These are phyloP conservation scores for Ephemerocybe angulata DNA, from an alignment of 768 basidiomycete species.

Conservation along the genomic window DNA sequence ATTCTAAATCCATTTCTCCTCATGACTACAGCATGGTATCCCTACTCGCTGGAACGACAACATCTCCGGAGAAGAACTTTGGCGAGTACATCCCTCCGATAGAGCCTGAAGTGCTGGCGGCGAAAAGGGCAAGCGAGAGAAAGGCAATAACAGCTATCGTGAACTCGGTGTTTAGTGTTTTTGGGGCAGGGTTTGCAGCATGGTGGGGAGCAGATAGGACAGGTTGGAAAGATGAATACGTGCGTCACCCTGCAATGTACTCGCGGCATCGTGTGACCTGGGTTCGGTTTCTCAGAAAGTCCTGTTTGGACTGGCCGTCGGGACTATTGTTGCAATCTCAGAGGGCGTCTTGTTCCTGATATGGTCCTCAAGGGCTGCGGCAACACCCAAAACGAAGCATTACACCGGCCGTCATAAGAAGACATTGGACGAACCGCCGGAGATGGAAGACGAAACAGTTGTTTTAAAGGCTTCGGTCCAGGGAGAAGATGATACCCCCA, in stretches of 20 bases:
- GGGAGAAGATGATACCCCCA: constrained; percentile 11
- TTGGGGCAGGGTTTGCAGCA: constrained; percentile 60
- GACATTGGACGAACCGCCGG: constrained; percentile 15
- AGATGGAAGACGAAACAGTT: constrained; percentile 10
- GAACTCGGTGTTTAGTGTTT: constrained; percentile 69
- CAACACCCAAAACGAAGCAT: constrained; percentile 16
- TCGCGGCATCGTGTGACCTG: neutral
- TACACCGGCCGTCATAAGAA: constrained; percentile 32
- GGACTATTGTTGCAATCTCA: constrained; percentile 64
- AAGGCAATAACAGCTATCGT: constrained; percentile 66
- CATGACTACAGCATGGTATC: constrained; percentile 65
- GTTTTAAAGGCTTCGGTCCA: constrained; percentile 9
- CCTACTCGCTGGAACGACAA: constrained; percentile 70
- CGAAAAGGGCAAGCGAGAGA: constrained; percentile 48
- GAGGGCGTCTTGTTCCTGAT: constrained; percentile 71
- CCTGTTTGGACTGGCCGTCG: constrained; percentile 56
- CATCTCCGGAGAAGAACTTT: constrained; percentile 75
- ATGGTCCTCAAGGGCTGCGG: constrained; percentile 54
- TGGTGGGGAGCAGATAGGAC: constrained; percentile 70
- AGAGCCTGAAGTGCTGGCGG: constrained; percentile 46
- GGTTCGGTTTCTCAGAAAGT: constrained; percentile 41
- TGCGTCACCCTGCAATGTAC: constrained; percentile 31
- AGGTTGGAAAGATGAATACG: constrained; percentile 74
- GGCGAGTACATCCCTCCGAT: constrained; percentile 45
- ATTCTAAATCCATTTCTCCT: constrained; percentile 43